Evolutionary conservation across 495 filamentous ascomycete species (phyloP).

Genomic region (Podospora sp.): DNA sequence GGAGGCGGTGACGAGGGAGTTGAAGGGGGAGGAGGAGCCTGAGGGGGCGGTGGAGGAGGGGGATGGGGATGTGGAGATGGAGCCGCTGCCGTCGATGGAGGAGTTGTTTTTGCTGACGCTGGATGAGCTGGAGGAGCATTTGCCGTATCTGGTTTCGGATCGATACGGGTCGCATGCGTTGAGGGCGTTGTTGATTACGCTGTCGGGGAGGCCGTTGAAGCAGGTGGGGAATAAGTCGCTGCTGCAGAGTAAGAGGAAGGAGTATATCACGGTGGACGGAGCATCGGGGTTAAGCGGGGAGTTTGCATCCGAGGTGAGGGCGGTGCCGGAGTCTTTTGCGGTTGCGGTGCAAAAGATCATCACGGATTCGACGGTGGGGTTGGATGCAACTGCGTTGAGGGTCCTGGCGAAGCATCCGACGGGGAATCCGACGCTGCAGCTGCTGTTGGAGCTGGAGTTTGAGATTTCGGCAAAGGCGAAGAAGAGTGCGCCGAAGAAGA

Average conservation of each 20-base stretch:
- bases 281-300: slow-evolving; percentile 34
- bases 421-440: slow-evolving; percentile 85
- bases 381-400: slow-evolving; percentile 74
- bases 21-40: slow-evolving; percentile 47
- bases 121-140: slow-evolving; percentile 78
- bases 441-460: slow-evolving; percentile 83
- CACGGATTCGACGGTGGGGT: slow-evolving; percentile 64
- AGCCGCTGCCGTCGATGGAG: slow-evolving; percentile 65
- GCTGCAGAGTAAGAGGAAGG: slow-evolving; percentile 86
- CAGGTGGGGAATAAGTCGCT: slow-evolving; percentile 65
- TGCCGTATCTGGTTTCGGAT: slow-evolving; percentile 84
- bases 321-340: slow-evolving; percentile 77
- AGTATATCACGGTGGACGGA: slow-evolving; percentile 64
- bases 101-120: slow-evolving; percentile 79
- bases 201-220: slow-evolving; percentile 78
- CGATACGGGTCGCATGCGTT: slow-evolving; percentile 89
- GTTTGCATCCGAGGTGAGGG: slow-evolving; percentile 44
- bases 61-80: slow-evolving; percentile 33
- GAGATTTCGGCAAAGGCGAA: slow-evolving; percentile 64
- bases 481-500: slow-evolving; percentile 36
- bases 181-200: slow-evolving; percentile 78
- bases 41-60: slow-evolving; percentile 42
- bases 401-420: slow-evolving; percentile 83
- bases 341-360: slow-evolving; percentile 78
- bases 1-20: slow-evolving; percentile 71